Percentiles rank a stretch among this genome's conserved stretches.
These are phyloP conservation scores for Phylloporus arenicola DNA, from an alignment of 768 basidiomycete genomes.

Conservation along the genomic window DNA sequence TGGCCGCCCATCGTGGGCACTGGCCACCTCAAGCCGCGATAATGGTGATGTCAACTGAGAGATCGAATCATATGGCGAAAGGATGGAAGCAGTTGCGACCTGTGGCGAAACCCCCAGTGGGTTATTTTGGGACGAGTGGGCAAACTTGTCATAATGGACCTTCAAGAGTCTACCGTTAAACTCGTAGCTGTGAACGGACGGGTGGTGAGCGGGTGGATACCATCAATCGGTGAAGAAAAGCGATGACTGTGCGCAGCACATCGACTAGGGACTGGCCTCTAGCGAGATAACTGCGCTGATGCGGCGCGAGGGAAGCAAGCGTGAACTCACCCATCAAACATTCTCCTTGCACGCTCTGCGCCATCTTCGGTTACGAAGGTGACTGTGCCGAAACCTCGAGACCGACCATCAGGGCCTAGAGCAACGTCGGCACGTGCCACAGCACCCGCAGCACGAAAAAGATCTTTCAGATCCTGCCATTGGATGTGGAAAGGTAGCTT, in stretches of 20 bases:
- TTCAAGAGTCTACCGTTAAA: slow-evolving; percentile 83
- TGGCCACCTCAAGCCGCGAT: slow-evolving; percentile 21
- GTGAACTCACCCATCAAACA: slow-evolving; percentile 81
- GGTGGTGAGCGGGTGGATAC: slow-evolving; percentile 5
- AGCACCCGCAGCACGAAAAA: slow-evolving; percentile 87
- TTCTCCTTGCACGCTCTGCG: slow-evolving; percentile 74
- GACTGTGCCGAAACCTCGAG: slow-evolving; percentile 90
- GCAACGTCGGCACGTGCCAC: slow-evolving; percentile 90
- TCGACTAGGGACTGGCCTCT: neutral
- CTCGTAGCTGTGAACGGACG: slow-evolving; percentile 55
- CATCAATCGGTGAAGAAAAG: neutral
- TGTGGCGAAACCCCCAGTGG: slow-evolving; percentile 24
- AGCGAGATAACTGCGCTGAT: neutral
- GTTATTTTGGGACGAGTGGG: slow-evolving; percentile 33
- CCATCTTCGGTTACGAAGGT: slow-evolving; percentile 79
- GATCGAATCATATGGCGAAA: slow-evolving; percentile 20
- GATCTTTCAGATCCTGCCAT: slow-evolving; percentile 98
- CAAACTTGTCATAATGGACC: slow-evolving; percentile 87
- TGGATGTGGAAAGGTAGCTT: slow-evolving; percentile 91
- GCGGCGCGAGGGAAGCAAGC: neutral
- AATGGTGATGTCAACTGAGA: slow-evolving; percentile 19
- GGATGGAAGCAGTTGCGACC: slow-evolving; percentile 6
- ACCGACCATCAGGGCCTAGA: slow-evolving; percentile 81
- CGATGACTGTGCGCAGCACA: neutral
- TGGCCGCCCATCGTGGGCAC: slow-evolving; percentile 19